These are phyloP conservation scores for Lachancea sp. DNA, from an alignment of 805 yeast genomes.

Conservation along the genomic window DNA sequence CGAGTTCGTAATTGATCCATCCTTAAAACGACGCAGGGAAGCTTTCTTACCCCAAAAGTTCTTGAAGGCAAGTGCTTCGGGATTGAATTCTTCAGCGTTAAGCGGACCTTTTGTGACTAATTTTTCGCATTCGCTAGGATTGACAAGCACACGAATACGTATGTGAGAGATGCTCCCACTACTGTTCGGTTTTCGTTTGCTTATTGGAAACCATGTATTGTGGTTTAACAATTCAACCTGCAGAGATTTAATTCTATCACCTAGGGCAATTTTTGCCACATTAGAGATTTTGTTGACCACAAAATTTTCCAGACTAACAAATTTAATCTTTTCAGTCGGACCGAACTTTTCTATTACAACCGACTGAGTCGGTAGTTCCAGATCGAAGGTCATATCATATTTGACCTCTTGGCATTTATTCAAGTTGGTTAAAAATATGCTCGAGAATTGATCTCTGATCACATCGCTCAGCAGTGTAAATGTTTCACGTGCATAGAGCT, in stretches of 20 bases:
- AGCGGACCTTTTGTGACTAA: slow-evolving; percentile 83
- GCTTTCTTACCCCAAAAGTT: slow-evolving; percentile 86
- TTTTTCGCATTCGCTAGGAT: slow-evolving; percentile 70
- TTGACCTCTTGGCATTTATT: slow-evolving; percentile 46
- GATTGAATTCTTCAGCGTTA: slow-evolving; percentile 47
- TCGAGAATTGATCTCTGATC: slow-evolving; percentile 75
- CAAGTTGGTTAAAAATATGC: slow-evolving; percentile 62
- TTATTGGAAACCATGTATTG: slow-evolving; percentile 29
- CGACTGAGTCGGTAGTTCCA: slow-evolving; percentile 41
- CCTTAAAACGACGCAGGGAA: slow-evolving; percentile 84
- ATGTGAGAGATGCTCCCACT: slow-evolving; percentile 31
- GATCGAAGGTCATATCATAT: slow-evolving; percentile 51
- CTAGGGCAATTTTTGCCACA: slow-evolving; percentile 52
- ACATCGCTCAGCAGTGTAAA: slow-evolving; percentile 65
- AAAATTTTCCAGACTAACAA: slow-evolving; percentile 61
- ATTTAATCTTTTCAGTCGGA: slow-evolving; percentile 65
- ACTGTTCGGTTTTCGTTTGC: slow-evolving; percentile 48
- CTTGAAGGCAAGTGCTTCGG: slow-evolving; percentile 58
- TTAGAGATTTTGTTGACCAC: slow-evolving; percentile 54
- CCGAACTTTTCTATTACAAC: slow-evolving; percentile 46
- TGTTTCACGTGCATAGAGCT: slow-evolving; percentile 63
- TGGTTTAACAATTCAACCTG: slow-evolving; percentile 33
- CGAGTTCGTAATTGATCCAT: slow-evolving; percentile 84
- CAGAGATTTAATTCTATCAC: slow-evolving; percentile 37
- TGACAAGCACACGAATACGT: slow-evolving; percentile 58